These are phyloP conservation scores for Knufia petricola DNA, from an alignment of 2,329 filamentous ascomycete genomes.

Conservation along the genomic window DNA sequence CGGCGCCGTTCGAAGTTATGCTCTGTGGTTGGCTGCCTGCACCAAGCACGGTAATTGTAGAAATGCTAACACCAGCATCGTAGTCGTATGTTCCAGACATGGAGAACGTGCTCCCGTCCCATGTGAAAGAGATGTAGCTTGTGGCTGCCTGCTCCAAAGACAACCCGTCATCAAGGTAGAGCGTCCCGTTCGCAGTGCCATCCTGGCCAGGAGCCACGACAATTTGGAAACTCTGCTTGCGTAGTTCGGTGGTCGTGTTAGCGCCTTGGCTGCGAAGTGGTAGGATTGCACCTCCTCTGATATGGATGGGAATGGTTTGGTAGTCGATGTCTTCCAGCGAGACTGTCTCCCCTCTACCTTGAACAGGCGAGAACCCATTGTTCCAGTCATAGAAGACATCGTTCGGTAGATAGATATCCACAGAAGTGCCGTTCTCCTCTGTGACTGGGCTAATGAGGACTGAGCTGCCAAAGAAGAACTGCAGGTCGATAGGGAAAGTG, in stretches of 20 bases:
- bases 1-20: conserved; percentile 9
- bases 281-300: conserved; percentile 52
- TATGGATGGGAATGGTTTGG: conserved; percentile 52
- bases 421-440: conserved; percentile 42
- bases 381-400: conserved; percentile 54
- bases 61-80: conserved; percentile 25
- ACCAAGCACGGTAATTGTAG: conserved; percentile 29
- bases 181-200: conserved; percentile 54
- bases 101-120: conserved; percentile 42
- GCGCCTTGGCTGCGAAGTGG: conserved; percentile 45
- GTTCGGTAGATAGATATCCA: conserved; percentile 47
- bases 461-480: conserved; percentile 51
- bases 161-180: conserved; percentile 73
- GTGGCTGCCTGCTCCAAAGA: conserved; percentile 49
- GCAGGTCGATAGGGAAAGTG: conserved; percentile 43
- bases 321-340: conserved; percentile 38
- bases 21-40: conserved; percentile 14
- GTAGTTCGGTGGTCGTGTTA: conserved; percentile 52
- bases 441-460: conserved; percentile 50
- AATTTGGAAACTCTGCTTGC: conserved; percentile 58
- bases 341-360: conserved; percentile 37
- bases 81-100: conserved; percentile 48
- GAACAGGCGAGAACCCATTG: conserved; percentile 36
- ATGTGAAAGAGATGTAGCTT: conserved; percentile 53
- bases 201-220: conserved; percentile 55